These are phyloP conservation scores for Crithidia acanthocephali DNA, from an alignment of 208 protist genomes.

Conservation along the genomic window DNA sequence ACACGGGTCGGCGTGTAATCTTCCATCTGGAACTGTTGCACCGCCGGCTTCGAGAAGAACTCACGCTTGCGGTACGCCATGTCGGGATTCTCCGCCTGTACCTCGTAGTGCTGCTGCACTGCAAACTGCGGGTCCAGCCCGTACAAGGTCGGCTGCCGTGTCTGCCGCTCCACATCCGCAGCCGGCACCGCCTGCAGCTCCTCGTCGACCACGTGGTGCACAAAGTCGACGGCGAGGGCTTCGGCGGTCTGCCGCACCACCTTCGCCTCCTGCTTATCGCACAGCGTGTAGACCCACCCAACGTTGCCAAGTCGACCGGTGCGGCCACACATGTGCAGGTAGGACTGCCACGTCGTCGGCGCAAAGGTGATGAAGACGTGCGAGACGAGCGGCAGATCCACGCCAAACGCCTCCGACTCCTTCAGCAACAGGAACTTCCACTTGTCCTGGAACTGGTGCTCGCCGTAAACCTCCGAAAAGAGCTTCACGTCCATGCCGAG, in stretches of 20 bases:
- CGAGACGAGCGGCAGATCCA: constrained; percentile 79
- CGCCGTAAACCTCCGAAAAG: constrained; percentile 77
- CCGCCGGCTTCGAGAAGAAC: constrained; percentile 73
- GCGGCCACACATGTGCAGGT: constrained; percentile 86
- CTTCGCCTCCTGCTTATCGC: constrained; percentile 63
- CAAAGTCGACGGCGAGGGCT: constrained; percentile 70
- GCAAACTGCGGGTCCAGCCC: constrained; percentile 84
- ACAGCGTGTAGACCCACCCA: constrained; percentile 86
- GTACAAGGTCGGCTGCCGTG: constrained; percentile 68
- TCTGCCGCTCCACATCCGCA: constrained; percentile 61
- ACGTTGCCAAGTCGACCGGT: constrained; percentile 75
- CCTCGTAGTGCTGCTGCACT: constrained; percentile 80
- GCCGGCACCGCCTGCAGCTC: constrained; percentile 40
- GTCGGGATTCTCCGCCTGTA: constrained; percentile 79
- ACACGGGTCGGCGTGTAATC: constrained; percentile 73
- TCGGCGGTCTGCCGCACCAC: constrained; percentile 60
- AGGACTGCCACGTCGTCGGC: constrained; percentile 65
- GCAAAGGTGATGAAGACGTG: constrained; percentile 87
- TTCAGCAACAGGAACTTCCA: constrained; percentile 83
- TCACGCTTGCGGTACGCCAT: constrained; percentile 68
- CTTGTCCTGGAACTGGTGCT: constrained; percentile 47
- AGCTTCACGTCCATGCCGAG: constrained; percentile 79
- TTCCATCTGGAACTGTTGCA: constrained; percentile 78
- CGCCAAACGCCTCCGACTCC: constrained; percentile 77
- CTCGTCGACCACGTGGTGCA: constrained; percentile 56